These are phyloP conservation scores for Dacryopinax primogenitus DNA, from an alignment of 768 basidiomycete genomes.

Conservation along the genomic window DNA sequence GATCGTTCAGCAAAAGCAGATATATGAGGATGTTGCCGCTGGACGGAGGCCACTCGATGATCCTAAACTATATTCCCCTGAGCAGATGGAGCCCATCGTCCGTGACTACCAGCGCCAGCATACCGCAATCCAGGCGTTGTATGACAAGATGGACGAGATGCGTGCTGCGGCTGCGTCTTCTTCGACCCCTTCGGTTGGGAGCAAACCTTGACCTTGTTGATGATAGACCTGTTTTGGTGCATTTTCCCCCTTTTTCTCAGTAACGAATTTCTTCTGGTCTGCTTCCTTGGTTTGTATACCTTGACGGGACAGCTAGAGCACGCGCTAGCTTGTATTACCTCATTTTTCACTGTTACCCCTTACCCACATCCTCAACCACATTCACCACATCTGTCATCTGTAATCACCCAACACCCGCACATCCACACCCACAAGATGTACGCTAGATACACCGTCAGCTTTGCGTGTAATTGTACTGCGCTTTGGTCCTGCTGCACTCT, in stretches of 20 bases:
- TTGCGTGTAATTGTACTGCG: slow-evolving; percentile 5
- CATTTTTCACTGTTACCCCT: slow-evolving; percentile 7
- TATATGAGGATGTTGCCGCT: neutral
- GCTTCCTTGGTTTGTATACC: neutral
- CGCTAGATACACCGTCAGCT: neutral
- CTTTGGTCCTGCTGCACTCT: neutral
- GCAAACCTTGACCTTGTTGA: neutral
- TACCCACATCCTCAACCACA: neutral
- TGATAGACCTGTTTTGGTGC: neutral
- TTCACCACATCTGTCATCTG: neutral
- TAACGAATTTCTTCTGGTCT: neutral
- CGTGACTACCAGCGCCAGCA: neutral
- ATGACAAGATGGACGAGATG: slow-evolving; percentile 2
- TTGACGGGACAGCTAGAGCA: slow-evolving; percentile 7
- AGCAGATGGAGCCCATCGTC: neutral
- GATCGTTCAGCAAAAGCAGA: slow-evolving; percentile 3
- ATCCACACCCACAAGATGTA: neutral
- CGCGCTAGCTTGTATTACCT: neutral
- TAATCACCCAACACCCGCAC: neutral
- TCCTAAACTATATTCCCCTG: neutral
- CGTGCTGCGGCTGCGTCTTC: neutral
- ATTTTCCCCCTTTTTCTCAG: neutral
- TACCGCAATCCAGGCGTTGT: neutral
- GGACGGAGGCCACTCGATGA: neutral
- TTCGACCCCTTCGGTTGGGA: neutral